Conservation (phyloP, 129 eudicot species). For the Tagetes erecta region DNA sequence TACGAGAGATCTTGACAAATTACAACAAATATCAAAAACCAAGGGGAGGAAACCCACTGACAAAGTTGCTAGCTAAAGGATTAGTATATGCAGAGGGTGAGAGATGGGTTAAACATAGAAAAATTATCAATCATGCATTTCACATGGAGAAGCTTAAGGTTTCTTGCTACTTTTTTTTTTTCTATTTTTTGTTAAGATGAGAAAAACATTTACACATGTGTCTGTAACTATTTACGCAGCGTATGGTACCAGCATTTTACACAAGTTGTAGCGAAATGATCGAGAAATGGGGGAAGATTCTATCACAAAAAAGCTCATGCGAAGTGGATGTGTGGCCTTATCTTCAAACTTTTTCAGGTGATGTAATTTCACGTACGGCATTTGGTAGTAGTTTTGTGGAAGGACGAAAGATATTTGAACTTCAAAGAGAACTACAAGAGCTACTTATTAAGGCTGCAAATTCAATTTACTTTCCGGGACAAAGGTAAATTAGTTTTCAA, state of each 20-base stretch:
- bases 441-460: constrained; percentile 10
- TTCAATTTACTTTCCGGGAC: constrained; percentile 39
- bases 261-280: constrained; percentile 38
- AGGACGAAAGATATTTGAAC: constrained; percentile 40
- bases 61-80: constrained; percentile 29
- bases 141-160: constrained; percentile 52
- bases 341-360: constrained; percentile 23
- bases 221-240: constrained; percentile 17
- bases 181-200: too few species aligned
- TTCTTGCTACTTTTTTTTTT: neutral
- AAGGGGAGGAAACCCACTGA: constrained; percentile 32
- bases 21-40: constrained; percentile 34
- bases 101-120: constrained; percentile 48
- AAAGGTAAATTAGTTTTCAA: constrained; percentile 18
- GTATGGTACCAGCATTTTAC: constrained; percentile 30
- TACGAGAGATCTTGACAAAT: constrained; percentile 37
- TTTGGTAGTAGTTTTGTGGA: constrained; percentile 41
- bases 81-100: constrained; percentile 18
- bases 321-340: constrained; percentile 40
- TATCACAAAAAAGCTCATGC: constrained; percentile 14
- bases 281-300: constrained; percentile 25
- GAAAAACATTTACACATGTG: too few species aligned
- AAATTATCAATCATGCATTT: constrained; percentile 45
- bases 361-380: constrained; percentile 35
- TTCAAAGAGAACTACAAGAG: constrained; percentile 31